These are phyloP conservation scores for Alternaria viburni DNA, from an alignment of 2,329 filamentous ascomycete genomes.

Conservation along the genomic window DNA sequence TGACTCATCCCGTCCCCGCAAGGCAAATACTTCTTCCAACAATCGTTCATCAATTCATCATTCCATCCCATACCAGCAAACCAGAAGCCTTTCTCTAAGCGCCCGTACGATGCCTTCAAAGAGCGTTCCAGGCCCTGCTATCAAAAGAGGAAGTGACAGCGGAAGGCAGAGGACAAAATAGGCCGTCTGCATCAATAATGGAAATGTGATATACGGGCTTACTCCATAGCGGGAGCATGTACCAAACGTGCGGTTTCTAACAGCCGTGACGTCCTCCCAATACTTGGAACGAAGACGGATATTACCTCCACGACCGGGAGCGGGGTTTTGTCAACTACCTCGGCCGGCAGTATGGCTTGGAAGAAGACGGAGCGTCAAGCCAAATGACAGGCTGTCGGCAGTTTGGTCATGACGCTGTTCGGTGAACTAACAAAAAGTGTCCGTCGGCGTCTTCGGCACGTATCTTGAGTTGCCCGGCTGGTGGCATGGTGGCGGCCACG, in stretches of 20 bases:
- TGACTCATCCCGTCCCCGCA: not conserved
- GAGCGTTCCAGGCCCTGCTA: not conserved
- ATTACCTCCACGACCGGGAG: not conserved
- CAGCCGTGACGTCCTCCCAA: not conserved
- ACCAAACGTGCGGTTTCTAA: not conserved
- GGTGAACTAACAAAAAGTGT: not conserved
- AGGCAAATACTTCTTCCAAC: not conserved
- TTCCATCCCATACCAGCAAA: not conserved
- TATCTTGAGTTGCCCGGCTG: not conserved
- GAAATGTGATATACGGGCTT: not conserved
- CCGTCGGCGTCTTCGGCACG: not conserved
- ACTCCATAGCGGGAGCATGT: not conserved
- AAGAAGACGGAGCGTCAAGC: not conserved
- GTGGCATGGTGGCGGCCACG: slow-evolving; percentile 4
- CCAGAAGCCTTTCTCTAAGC: not conserved
- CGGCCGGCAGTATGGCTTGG: not conserved
- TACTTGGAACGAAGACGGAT: not conserved
- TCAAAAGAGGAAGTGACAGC: not conserved
- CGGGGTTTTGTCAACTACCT: not conserved
- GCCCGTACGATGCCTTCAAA: not conserved
- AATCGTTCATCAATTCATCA: accelerated
- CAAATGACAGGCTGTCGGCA: not conserved
- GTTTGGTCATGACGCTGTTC: not conserved
- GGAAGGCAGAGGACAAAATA: not conserved
- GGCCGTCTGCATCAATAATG: not conserved